These are phyloP conservation scores for Pythium diclinum DNA, from an alignment of 352 stramenopile species.

Conservation along the genomic window DNA sequence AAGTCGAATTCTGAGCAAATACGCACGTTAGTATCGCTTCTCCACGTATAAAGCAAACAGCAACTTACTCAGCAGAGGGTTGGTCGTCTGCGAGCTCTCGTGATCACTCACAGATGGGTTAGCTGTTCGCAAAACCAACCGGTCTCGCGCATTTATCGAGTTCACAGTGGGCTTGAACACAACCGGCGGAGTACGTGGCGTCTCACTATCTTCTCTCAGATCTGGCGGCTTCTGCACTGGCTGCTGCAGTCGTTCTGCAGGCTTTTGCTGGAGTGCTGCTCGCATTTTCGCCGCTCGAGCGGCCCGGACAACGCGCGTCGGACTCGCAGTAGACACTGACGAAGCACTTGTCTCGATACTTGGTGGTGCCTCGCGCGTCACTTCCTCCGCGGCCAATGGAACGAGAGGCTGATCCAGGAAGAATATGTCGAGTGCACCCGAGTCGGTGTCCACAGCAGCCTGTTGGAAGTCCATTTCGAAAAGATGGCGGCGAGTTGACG, in stretches of 20 bases:
- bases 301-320: conserved; percentile 21
- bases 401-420: conserved; percentile 15
- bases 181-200: neutral
- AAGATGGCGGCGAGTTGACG: conserved; percentile 12
- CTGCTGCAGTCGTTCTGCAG: neutral
- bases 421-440: conserved; percentile 7
- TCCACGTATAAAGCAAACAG: neutral
- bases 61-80: conserved; percentile 26
- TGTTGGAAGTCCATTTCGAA: conserved; percentile 28
- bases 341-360: neutral
- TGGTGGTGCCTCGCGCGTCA: neutral
- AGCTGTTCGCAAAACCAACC: neutral
- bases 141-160: neutral
- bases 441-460: neutral
- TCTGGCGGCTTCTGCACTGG: neutral
- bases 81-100: neutral
- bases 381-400: neutral
- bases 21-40: too few species aligned
- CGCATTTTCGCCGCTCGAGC: conserved; percentile 15
- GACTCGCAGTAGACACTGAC: neutral
- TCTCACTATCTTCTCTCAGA: neutral
- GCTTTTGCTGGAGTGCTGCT: conserved; percentile 15
- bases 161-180: neutral
- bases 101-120: neutral
- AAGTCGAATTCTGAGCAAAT: conserved; percentile 21